A percentile compares a stretch with the other conserved stretches of the same genome.
Conservation (phyloP, 257 asterid genomes). For the Paraleonurus japonicus region DNA sequence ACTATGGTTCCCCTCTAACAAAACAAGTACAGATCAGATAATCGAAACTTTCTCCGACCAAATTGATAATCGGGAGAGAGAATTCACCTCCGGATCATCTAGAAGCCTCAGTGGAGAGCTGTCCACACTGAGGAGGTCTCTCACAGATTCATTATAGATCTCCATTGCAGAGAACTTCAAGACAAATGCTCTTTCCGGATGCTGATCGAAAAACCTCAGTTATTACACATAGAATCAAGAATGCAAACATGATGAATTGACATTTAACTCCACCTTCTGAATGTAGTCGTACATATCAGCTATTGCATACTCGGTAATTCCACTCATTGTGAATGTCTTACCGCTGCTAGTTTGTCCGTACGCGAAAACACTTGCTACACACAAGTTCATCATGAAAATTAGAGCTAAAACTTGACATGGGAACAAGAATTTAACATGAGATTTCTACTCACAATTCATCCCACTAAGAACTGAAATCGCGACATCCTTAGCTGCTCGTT, state of each 20-base stretch:
- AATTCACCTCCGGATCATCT: slow-evolving; percentile 91
- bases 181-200: slow-evolving; percentile 64
- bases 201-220: slow-evolving; percentile 42
- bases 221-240: slow-evolving; percentile 3
- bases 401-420: not conserved
- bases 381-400: not conserved
- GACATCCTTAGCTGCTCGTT: slow-evolving; percentile 83
- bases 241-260: not conserved
- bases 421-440: not conserved
- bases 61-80: not conserved
- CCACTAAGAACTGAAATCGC: slow-evolving; percentile 88
- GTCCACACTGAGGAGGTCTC: slow-evolving; percentile 83
- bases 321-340: slow-evolving; percentile 92
- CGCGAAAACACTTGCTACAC: slow-evolving; percentile 87
- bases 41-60: not conserved
- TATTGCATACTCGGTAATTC: slow-evolving; percentile 84
- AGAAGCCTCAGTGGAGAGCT: slow-evolving; percentile 74
- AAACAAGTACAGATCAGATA: slow-evolving; percentile 14
- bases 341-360: slow-evolving; percentile 99
- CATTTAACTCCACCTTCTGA: slow-evolving; percentile 49
- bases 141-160: slow-evolving; percentile 88
- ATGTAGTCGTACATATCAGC: slow-evolving; percentile 76
- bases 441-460: slow-evolving; percentile 65
- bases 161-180: slow-evolving; percentile 93
- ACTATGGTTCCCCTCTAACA: slow-evolving; percentile 83